These are phyloP conservation scores for Pseudisothecium myosuroides DNA, from an alignment of 225 moss, liverwort and hornwort species.

Conservation along the genomic window DNA sequence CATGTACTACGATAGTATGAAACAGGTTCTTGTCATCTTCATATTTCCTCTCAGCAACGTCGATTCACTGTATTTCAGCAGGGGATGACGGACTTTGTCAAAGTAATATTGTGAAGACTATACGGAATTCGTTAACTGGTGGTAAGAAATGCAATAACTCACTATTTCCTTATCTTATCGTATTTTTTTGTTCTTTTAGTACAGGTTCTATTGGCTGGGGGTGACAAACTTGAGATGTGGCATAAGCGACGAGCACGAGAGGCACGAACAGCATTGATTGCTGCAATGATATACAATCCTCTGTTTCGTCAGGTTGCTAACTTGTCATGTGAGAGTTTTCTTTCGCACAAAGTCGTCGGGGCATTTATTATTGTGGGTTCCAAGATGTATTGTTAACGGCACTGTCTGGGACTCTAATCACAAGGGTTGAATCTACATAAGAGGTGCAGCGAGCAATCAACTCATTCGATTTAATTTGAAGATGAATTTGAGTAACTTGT, in stretches of 20 bases:
- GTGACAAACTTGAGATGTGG: slow-evolving; percentile 86
- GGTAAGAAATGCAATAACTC: neutral
- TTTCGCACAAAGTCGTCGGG: neutral
- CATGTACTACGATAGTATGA: slow-evolving; percentile 69
- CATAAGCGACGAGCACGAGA: slow-evolving; percentile 83
- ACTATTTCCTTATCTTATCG: neutral
- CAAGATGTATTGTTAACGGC: neutral
- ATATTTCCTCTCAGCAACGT: neutral
- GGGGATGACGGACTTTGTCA: neutral
- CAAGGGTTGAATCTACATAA: neutral
- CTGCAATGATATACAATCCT: slow-evolving; percentile 66
- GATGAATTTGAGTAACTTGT: neutral
- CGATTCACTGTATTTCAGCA: neutral
- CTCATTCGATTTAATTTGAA: neutral
- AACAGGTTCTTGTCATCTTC: slow-evolving; percentile 27
- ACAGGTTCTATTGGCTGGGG: slow-evolving; percentile 71
- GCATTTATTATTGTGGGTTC: neutral
- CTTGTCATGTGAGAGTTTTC: neutral
- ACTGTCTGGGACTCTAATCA: neutral
- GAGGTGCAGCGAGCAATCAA: neutral
- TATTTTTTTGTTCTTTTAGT: neutral
- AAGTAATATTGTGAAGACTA: neutral
- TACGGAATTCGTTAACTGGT: neutral
- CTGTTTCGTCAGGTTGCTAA: slow-evolving; percentile 68
- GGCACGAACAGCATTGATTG: slow-evolving; percentile 72